Evolutionary conservation across 352 stramenopile genomes (phyloP).

Genomic region (Aphanomyces cochlioides): DNA sequence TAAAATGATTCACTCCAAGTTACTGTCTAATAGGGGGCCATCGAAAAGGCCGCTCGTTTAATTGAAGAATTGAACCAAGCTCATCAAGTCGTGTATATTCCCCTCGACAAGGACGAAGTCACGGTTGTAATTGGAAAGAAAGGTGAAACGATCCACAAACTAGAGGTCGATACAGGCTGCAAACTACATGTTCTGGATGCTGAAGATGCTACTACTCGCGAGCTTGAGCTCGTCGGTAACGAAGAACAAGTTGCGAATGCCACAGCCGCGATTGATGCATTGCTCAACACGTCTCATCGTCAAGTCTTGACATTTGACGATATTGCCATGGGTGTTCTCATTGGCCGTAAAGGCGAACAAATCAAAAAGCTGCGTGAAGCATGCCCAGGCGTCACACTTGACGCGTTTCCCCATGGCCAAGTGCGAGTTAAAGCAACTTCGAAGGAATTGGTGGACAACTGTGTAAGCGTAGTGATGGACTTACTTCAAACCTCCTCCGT

Average conservation of each 20-base stretch:
- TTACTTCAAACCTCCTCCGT: conserved; percentile 58
- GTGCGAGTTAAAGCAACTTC: conserved; percentile 64
- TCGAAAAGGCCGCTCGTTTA: conserved; percentile 20
- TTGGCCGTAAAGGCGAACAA: conserved; percentile 76
- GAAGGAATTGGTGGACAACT: conserved; percentile 52
- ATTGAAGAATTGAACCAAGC: conserved; percentile 59
- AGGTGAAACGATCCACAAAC: conserved; percentile 63
- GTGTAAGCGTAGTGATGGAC: conserved; percentile 59
- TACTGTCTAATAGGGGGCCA: conserved; percentile 13
- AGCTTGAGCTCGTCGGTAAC: conserved; percentile 74
- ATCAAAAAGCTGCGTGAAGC: conserved; percentile 65
- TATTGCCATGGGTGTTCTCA: conserved; percentile 65
- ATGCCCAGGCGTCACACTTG: conserved; percentile 60
- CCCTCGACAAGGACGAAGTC: conserved; percentile 72
- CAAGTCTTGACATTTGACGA: conserved; percentile 69
- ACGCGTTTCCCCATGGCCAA: conserved; percentile 63
- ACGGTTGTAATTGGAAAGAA: conserved; percentile 75
- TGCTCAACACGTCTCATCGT: conserved; percentile 75
- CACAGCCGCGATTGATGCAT: conserved; percentile 48
- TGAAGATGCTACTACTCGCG: conserved; percentile 35
- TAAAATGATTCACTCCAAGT: background rate
- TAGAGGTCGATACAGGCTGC: conserved; percentile 60
- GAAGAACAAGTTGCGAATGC: conserved; percentile 54
- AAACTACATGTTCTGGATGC: conserved; percentile 52
- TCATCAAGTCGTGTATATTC: conserved; percentile 61